A percentile compares a stretch with the other conserved stretches of the same genome.
Evolutionary conservation across 148 eudicot species (phyloP).

Genomic region (Nepenthes gracilis): DNA sequence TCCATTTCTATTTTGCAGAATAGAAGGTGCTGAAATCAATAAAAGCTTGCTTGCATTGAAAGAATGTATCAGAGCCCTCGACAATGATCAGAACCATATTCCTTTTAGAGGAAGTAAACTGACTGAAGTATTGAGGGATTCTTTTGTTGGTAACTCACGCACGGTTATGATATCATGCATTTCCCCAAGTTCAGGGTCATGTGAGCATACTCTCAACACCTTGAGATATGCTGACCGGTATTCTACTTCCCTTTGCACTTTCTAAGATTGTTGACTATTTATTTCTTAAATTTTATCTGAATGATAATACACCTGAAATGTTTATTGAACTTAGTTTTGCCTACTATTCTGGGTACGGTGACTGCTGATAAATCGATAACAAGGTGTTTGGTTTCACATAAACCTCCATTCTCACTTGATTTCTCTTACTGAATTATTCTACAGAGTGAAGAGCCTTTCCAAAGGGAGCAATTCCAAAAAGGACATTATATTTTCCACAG

Average conservation of each 20-base stretch:
- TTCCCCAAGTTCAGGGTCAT: conserved; percentile 90
- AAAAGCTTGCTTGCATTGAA: conserved; percentile 97
- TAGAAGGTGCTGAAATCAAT: conserved; percentile 99
- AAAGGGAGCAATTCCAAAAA: conserved; percentile 76
- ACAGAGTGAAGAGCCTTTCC: conserved; percentile 95
- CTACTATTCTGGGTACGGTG: neutral
- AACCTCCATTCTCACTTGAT: no score
- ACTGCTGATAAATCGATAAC: neutral
- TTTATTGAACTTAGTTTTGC: no score
- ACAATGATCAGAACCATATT: conserved; percentile 92
- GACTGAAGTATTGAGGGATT: conserved; percentile 95
- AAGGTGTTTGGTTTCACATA: no score
- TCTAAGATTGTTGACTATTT: no score
- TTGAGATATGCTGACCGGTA: conserved; percentile 99
- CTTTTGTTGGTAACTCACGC: conserved; percentile 95
- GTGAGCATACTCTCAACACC: conserved; percentile 95
- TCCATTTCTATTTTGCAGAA: conserved; percentile 24
- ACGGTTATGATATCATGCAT: conserved; percentile 99
- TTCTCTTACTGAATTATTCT: neutral
- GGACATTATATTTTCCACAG: conserved; percentile 38
- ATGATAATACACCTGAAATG: no score
- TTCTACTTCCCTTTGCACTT: neutral
- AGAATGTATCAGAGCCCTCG: conserved; percentile 98
- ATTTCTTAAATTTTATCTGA: no score
- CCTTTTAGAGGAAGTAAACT: conserved; percentile 98